Evolutionary conservation across 257 asterid genomes (phyloP), one percentile per base, ranked within the genome.

Genomic region (Eustoma russellianum): DNA sequence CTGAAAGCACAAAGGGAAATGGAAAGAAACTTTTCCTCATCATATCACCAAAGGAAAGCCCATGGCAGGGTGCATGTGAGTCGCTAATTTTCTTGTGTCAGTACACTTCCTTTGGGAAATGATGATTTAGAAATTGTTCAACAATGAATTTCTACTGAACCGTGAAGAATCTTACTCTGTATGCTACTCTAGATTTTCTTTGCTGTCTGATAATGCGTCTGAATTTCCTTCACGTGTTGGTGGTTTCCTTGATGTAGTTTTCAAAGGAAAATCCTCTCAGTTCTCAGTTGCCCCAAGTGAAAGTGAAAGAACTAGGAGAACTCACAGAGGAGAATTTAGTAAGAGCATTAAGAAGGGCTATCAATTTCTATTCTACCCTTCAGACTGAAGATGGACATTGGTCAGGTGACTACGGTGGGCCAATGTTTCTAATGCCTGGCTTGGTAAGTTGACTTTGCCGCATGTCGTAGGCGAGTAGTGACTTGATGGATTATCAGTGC

Each of bases 351-450:
- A 78, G 57, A 67, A 57, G 64, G 53, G 89, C 72, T 0, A 12
- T 82, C 24, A 70, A 77, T 50, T 80, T 70, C 33, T 86, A 66
- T 69, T 68, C 90, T 7, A 67, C 70, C 43, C 66, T 83, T 45
- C 95, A 86, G 28, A 86, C 79, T 33, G 83, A 78, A 28, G 93
- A 86, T 74, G 95, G 95, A 1, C 84, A 86, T 61, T 82, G 93
- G 95, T 82, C 93, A 14, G 83, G 69, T 66, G 95, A 86, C 57
- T 86, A 80, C 69, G 85, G 82, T 28, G 95, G 90, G 56, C 95
- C 95, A 30, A 60, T 82, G 60, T 86, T 82, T 69, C 83, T 82
- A 56, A 72, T 86, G 44, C 90, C 95, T 2, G 70, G 77, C 57
- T 53, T 86, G 87, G 95, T 86, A 46, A 38, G 43, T 38, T 38